Evolutionary conservation across 1,284 basidiomycete species (phyloP), one percentile per base, ranked within the genome.

Genomic region (Heterobasidion irregulare): DNA sequence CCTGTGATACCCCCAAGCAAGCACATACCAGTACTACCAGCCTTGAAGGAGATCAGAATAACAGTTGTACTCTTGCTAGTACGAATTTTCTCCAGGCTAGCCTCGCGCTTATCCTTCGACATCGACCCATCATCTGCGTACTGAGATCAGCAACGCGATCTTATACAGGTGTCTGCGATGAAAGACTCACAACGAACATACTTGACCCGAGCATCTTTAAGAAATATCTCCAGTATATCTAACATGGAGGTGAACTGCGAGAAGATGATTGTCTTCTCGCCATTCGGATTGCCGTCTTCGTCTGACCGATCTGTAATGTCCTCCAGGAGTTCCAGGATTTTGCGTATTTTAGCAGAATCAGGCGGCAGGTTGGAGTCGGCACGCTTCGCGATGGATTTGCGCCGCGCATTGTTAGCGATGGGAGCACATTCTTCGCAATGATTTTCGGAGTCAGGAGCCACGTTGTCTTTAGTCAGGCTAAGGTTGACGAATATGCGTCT

Each of bases 1-100:
- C 18, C 15, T 5, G 49, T 47, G 53, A 52, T 26, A 26, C 26
- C 26, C 4, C 26, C 26, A 53, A 15, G 8, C 6, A 13, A 51
- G 50, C 43, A 57, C 64, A 60, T 62, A 87, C 89, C 91, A 1
- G 92, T 94, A 65, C 88, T 91, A 2, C 94, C 94, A 12, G 94
- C 93, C 69, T 97, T 98, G 83, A 98, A 96, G 0, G 94, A 97
- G 59, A 98, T 96, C 58, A 99, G 72, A 57, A 98, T 98, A 43
- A 96, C 83, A 26, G 76, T 79, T 13, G 77, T 80, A 2, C 64
- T 74, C 9, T 71, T 67, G 64, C 80, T 81, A 32, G 65, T 81
- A 65, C 82, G 83, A 69, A 99, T 95, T 58, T 77, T 79, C 26
- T 84, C 74, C 26, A 98, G 71, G 4, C 89, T 82, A 8, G 75